A percentile compares a stretch with the other conserved stretches of the same genome.
phyloP scores from a whole-genome alignment of 2,329 filamentous ascomycete species.

The Monilinia polystroma region DNA sequence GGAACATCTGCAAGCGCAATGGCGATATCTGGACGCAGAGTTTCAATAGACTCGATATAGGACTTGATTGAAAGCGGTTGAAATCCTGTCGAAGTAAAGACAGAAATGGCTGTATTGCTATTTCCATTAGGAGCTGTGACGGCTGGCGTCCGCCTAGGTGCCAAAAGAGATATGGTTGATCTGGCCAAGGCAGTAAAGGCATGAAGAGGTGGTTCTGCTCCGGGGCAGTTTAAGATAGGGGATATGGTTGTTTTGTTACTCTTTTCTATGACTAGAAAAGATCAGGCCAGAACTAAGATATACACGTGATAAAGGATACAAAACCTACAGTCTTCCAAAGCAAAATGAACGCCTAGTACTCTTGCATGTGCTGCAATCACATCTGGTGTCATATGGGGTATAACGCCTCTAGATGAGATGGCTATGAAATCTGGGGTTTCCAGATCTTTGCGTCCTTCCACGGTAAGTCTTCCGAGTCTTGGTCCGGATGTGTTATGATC shows the following conservation, averaged over 20 bases:
- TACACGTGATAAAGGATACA: slow-evolving; percentile 33
- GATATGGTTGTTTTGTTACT: slow-evolving; percentile 46
- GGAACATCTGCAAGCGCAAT: slow-evolving; percentile 75
- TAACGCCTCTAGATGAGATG: slow-evolving; percentile 75
- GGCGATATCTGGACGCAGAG: slow-evolving; percentile 76
- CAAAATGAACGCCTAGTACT: slow-evolving; percentile 72
- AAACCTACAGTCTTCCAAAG: slow-evolving; percentile 84
- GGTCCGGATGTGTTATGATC: slow-evolving; percentile 28
- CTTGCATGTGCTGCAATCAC: slow-evolving; percentile 64
- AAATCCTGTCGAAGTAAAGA: slow-evolving; percentile 88
- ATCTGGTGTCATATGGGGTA: slow-evolving; percentile 90
- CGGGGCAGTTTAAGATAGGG: slow-evolving; percentile 48
- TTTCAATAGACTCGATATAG: slow-evolving; percentile 64
- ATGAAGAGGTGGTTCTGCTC: slow-evolving; percentile 55
- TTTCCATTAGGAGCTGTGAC: slow-evolving; percentile 71
- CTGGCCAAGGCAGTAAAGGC: slow-evolving; percentile 72
- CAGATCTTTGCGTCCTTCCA: slow-evolving; percentile 63
- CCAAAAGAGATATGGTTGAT: slow-evolving; percentile 67
- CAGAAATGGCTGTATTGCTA: slow-evolving; percentile 66
- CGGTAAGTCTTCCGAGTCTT: slow-evolving; percentile 47
- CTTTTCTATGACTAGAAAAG: slow-evolving; percentile 53
- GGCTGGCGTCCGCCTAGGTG: slow-evolving; percentile 73
- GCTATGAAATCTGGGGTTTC: slow-evolving; percentile 81
- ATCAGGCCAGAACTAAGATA: slow-evolving; percentile 22
- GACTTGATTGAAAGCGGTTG: slow-evolving; percentile 64